These are phyloP conservation scores for Podaxis mareebaensis DNA, from an alignment of 768 basidiomycete species.

Conservation along the genomic window DNA sequence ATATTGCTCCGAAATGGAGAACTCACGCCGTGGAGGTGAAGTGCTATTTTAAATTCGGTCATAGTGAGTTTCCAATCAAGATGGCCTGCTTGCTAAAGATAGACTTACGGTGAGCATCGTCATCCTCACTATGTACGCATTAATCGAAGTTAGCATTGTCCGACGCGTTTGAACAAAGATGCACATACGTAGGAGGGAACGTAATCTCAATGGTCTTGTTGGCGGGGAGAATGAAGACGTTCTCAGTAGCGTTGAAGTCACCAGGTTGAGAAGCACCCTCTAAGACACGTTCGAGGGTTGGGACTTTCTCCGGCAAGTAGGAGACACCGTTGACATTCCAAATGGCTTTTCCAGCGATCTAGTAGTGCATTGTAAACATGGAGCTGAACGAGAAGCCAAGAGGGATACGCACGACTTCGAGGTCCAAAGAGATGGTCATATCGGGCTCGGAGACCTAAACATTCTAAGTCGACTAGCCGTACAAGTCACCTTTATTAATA, in stretches of 20 bases:
- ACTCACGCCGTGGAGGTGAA: constrained; percentile 21
- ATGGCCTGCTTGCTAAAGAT: background rate
- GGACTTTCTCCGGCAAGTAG: constrained; percentile 24
- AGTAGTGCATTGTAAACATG: background rate
- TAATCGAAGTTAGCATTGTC: background rate
- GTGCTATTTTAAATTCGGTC: background rate
- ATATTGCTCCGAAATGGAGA: background rate
- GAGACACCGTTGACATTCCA: constrained; percentile 35
- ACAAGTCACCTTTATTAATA: background rate
- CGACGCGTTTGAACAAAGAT: background rate
- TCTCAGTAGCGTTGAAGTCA: constrained; percentile 28
- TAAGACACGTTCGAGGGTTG: constrained; percentile 30
- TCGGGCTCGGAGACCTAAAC: constrained; percentile 16
- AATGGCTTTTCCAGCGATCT: constrained; percentile 20
- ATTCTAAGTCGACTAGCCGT: background rate
- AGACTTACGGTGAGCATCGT: constrained; percentile 15
- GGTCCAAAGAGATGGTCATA: constrained; percentile 32
- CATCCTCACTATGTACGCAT: constrained; percentile 17
- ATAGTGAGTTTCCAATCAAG: background rate
- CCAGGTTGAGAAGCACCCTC: constrained; percentile 20
- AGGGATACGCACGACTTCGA: constrained; percentile 20
- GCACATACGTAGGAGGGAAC: constrained; percentile 22
- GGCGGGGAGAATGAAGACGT: constrained; percentile 27
- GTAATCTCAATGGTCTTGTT: constrained; percentile 28
- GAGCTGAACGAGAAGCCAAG: constrained; percentile 12